Percentiles rank a stretch among this genome's conserved stretches.
phyloP scores from a whole-genome alignment of 2,329 filamentous ascomycete genomes.

The Aspergillus udagawae region DNA sequence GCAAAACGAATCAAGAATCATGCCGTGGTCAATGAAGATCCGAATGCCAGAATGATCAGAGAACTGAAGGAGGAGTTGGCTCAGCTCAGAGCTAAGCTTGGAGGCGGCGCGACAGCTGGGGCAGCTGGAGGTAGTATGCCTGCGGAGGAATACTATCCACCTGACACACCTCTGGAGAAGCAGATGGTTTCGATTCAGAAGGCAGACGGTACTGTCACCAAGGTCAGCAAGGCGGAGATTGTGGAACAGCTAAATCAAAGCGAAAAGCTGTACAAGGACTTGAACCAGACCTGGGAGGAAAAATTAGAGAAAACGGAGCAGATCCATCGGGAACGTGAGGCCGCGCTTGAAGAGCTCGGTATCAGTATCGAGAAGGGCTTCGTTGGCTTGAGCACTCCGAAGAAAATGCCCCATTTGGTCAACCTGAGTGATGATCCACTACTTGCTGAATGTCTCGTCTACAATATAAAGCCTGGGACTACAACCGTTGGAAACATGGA shows the following conservation, averaged over 20 bases:
- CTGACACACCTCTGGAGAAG: slow-evolving; percentile 87
- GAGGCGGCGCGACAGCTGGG: slow-evolving; percentile 47
- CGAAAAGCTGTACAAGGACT: slow-evolving; percentile 90
- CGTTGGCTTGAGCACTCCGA: slow-evolving; percentile 88
- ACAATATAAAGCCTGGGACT: slow-evolving; percentile 92
- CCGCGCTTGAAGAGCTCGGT: slow-evolving; percentile 89
- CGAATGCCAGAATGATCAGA: slow-evolving; percentile 97
- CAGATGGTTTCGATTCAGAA: slow-evolving; percentile 94
- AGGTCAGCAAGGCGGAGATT: slow-evolving; percentile 97
- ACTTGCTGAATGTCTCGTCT: slow-evolving; percentile 91
- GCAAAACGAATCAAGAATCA: slow-evolving; percentile 99
- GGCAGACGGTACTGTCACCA: slow-evolving; percentile 80
- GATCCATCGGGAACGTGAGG: slow-evolving; percentile 95
- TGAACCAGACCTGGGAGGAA: slow-evolving; percentile 99
- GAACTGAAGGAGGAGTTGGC: slow-evolving; percentile 94
- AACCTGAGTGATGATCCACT: slow-evolving; percentile 94
- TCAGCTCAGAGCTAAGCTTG: slow-evolving; percentile 79
- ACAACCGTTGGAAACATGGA: slow-evolving; percentile 95
- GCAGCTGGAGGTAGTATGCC: slow-evolving; percentile 48
- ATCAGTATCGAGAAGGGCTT: slow-evolving; percentile 99
- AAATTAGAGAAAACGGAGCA: slow-evolving; percentile 92
- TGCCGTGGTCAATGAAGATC: slow-evolving; percentile 97
- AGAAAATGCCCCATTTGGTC: slow-evolving; percentile 98
- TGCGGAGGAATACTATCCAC: slow-evolving; percentile 80
- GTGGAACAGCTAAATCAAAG: slow-evolving; percentile 93